Base-by-base conservation (phyloP, 495 filamentous ascomycete genomes). In the Hypoxylon fragiforme region DNA sequence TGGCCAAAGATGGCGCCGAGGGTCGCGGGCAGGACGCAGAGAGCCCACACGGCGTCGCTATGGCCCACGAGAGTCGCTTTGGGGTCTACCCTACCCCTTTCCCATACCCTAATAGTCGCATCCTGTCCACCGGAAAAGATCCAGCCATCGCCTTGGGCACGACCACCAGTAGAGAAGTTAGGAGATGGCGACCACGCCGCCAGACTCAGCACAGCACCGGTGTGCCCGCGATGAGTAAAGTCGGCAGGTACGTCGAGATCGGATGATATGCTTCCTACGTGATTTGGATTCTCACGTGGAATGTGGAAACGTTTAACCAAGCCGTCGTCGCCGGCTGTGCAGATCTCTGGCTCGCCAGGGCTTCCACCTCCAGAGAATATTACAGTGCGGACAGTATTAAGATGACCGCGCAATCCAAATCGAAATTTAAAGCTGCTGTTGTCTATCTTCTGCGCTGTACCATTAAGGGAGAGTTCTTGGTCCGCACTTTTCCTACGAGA, bases 61-160 rank as follows among this genome's bases (percentile, higher is more conserved):
- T 98, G 94, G 3, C 91, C 92, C 53, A 96, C 89, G 16, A 98
- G 74, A 1, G 92, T 98, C 3, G 91, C 92, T 69, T 97, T 97
- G 4, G 92, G 91, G 67, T 96, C 95, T 31, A 98, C 90, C 30
- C 91, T 76, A 8, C 92, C 92, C 12, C 90, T 78, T 73, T 97
- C 92, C 94, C 94, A 98, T 1, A 97, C 90, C 19, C 91, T 82
- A 14, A 98, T 83, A 7, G 91, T 95, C 2, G 91, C 84, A 68
- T 98, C 94, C 64, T 96, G 90, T 2, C 94, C 94, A 34, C 95
- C 94, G 13, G 92, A 97, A 70, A 98, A 97, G 30, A 98, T 87
- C 94, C 95, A 97, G 4, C 95, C 95, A 57, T 96, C 92, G 14
- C 90, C 90, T 47, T 86, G 77, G 1, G 85, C 86, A 47, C 91